Base-by-base conservation (phyloP, 2,329 filamentous ascomycete genomes). In the Dothistroma septosporum region DNA sequence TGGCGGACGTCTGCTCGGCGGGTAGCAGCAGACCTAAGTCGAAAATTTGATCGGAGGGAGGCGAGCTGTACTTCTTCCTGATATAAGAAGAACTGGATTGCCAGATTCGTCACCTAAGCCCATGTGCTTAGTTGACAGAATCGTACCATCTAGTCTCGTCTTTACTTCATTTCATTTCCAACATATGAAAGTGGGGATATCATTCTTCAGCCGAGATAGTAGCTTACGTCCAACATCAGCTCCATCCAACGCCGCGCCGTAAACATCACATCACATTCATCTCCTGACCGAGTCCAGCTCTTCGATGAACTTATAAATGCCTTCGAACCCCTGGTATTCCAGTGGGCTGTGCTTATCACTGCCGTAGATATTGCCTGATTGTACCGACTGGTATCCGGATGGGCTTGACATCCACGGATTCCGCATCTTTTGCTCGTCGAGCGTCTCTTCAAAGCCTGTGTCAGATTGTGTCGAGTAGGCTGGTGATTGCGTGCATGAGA, bases 291-390 rank as follows among this genome's bases (percentile, higher is more conserved):
- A 74, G 72, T 88, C 85, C 67, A 86, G 87, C 64, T 87, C 82
- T 66, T 86, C 83, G 61, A 89, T 78, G 69, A 89, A 89, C 55
- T 80, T 79, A 68, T 87, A 85, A 35, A 89, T 87, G 2, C 86
- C 86, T 69, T 88, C 84, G 14, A 86, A 74, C 5, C 85, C 83
- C 63, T 87, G 85, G 64, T 85, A 87, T 55, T 83, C 83, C 12
- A 85, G 77, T 2, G 79, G 79, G 28, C 74, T 75, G 32, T 73
- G 66, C 52, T 80, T 69, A 50, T 69, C 66, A 8, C 65, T 66
- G 8, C 57, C 79, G 14, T 70, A 78, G 11, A 44, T 81, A 64
- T 82, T 85, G 21, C 59, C 62, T 21, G 80, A 79, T 53, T 82
- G 80, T 22, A 87, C 72, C 57, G 82, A 85, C 8, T 84, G 85